phyloP scores from a whole-genome alignment of 208 protist species.

The Tritrichomonas musculus region DNA sequence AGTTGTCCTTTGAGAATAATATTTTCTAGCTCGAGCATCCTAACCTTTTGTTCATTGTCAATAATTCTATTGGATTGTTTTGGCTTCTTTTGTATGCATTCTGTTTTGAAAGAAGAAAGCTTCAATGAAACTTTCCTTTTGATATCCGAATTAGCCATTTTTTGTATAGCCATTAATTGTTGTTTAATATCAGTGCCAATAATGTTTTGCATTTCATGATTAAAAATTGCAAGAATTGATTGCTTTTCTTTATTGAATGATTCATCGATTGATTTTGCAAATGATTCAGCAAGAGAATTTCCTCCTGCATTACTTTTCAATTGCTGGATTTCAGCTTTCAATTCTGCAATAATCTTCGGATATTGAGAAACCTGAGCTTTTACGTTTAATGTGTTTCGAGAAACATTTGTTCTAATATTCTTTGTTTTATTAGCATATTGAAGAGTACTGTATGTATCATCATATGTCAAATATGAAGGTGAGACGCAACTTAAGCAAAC shows the following conservation, averaged over 20 bases:
- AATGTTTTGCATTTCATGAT: no score
- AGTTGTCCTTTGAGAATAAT: neutral
- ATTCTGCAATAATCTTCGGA: neutral
- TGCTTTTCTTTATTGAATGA: neutral
- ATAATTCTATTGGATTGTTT: neutral
- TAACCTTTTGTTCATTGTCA: neutral
- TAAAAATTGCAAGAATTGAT: neutral
- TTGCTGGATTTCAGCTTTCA: neutral
- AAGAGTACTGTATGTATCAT: conserved; percentile 57
- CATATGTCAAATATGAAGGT: conserved; percentile 56
- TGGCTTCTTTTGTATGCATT: neutral
- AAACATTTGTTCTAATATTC: conserved; percentile 69
- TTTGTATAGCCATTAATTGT: neutral
- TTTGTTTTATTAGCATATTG: conserved; percentile 65
- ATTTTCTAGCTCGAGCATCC: neutral
- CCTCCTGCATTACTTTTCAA: neutral
- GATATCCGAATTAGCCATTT: neutral
- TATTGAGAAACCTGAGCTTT: conserved; percentile 15
- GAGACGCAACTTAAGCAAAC: conserved; percentile 57
- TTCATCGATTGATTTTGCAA: neutral
- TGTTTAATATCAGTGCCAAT: neutral
- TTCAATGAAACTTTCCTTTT: neutral
- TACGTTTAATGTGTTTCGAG: conserved; percentile 63
- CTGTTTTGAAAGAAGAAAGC: neutral
- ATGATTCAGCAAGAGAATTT: neutral